A percentile compares a stretch with the other conserved stretches of the same genome.
Conservation (phyloP, 352 stramenopile species). For the Phytophthora cryptogea region DNA sequence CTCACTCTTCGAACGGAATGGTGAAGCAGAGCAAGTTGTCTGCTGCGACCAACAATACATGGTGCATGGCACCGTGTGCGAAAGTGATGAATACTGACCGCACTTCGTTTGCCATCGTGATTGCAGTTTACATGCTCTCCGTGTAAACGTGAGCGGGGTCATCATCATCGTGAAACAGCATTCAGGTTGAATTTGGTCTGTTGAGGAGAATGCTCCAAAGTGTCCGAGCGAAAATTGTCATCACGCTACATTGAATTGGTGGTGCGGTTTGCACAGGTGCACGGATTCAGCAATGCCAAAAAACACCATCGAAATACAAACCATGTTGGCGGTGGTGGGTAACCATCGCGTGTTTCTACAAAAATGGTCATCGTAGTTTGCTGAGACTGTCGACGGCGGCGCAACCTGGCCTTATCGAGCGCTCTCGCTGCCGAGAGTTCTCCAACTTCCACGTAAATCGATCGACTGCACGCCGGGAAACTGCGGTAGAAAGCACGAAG, state of each 20-base stretch:
- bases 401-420: neutral
- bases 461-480: no score
- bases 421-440: neutral
- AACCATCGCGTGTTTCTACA: neutral
- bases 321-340: neutral
- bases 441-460: neutral
- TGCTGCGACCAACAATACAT: no score
- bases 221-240: neutral
- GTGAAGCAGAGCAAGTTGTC: no score
- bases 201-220: no score
- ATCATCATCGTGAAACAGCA: neutral
- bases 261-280: no score
- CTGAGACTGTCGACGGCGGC: neutral
- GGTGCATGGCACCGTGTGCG: neutral
- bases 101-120: neutral
- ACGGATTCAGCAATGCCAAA: no score
- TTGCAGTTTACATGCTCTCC: neutral
- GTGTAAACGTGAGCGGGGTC: neutral
- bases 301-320: neutral
- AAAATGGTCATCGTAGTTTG: neutral
- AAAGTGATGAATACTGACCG: slow-evolving; percentile 1
- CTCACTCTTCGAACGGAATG: no score
- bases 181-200: neutral
- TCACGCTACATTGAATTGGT: no score
- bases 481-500: neutral